phyloP scores from a whole-genome alignment of 108 stramenopile genomes.

The Schizochytrium sp. region DNA sequence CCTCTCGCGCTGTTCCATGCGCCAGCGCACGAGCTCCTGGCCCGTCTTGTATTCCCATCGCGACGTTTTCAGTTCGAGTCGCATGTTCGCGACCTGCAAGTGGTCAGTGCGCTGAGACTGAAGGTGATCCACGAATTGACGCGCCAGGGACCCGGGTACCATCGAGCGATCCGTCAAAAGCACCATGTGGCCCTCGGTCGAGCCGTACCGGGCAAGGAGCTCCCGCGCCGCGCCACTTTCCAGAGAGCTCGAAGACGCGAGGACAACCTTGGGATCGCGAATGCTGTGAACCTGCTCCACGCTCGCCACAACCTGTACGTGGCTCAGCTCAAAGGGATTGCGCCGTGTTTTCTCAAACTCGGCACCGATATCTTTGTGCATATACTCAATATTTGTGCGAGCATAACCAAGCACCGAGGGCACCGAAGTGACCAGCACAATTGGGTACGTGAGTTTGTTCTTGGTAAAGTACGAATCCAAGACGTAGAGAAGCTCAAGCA shows the following conservation, averaged over 20 bases:
- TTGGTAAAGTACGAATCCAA: neutral
- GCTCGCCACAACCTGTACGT: neutral
- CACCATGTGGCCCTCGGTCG: neutral
- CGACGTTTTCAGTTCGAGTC: neutral
- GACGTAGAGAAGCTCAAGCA: conserved; percentile 5
- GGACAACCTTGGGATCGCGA: neutral
- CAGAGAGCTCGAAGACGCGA: neutral
- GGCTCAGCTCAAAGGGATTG: neutral
- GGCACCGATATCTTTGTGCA: neutral
- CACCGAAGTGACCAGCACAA: neutral
- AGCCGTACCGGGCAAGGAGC: neutral
- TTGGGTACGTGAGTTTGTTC: conserved; percentile 1
- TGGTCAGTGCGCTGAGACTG: neutral
- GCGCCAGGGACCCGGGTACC: neutral
- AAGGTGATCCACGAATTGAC: neutral
- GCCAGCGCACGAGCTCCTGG: neutral
- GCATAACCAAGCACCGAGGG: neutral
- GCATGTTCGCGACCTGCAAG: neutral
- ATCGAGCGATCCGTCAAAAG: neutral
- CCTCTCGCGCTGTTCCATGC: neutral
- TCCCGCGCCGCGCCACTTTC: neutral
- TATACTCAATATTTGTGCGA: neutral
- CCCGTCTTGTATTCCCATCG: conserved; percentile 10
- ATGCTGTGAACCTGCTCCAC: neutral
- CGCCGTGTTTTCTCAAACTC: neutral